A percentile compares a stretch with the other conserved stretches of the same genome.
Evolutionary conservation across 2,329 filamentous ascomycete genomes (phyloP).

Genomic region (Hypoxylon sp.): DNA sequence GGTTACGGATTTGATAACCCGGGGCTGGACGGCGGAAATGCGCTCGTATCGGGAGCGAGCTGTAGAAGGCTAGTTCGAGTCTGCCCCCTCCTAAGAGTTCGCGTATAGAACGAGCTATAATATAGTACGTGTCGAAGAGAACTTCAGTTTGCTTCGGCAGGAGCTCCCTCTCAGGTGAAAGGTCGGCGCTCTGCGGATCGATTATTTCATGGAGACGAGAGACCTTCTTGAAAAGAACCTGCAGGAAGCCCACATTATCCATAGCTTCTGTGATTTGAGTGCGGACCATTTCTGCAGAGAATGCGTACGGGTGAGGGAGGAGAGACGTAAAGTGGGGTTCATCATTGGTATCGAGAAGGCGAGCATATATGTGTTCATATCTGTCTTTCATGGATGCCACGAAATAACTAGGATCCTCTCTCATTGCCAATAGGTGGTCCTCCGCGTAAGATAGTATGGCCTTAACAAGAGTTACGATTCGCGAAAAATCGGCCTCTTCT

Average conservation of each 20-base stretch:
- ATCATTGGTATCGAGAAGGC: background rate
- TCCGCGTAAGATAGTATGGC: slow-evolving; percentile 13
- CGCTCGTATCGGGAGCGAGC: slow-evolving; percentile 18
- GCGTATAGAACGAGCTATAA: background rate
- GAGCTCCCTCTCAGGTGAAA: background rate
- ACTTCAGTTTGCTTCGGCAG: background rate
- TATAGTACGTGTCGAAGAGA: slow-evolving; percentile 1
- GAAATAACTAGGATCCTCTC: slow-evolving; percentile 33
- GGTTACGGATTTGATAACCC: background rate
- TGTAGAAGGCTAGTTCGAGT: background rate
- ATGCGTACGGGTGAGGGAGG: background rate
- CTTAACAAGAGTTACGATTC: slow-evolving; percentile 8
- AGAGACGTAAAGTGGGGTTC: background rate
- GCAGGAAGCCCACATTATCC: background rate
- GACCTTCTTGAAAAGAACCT: background rate
- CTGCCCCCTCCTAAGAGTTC: background rate
- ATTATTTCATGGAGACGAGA: background rate
- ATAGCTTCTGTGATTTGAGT: slow-evolving; percentile 13
- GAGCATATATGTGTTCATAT: background rate
- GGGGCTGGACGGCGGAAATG: background rate
- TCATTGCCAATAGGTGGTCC: slow-evolving; percentile 31
- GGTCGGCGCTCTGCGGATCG: background rate
- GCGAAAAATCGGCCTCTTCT: background rate
- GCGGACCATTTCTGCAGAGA: slow-evolving; percentile 10
- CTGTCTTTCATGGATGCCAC: background rate